Base-by-base conservation (phyloP, 768 basidiomycete genomes). In the Termitomyces eurrhizus region DNA sequence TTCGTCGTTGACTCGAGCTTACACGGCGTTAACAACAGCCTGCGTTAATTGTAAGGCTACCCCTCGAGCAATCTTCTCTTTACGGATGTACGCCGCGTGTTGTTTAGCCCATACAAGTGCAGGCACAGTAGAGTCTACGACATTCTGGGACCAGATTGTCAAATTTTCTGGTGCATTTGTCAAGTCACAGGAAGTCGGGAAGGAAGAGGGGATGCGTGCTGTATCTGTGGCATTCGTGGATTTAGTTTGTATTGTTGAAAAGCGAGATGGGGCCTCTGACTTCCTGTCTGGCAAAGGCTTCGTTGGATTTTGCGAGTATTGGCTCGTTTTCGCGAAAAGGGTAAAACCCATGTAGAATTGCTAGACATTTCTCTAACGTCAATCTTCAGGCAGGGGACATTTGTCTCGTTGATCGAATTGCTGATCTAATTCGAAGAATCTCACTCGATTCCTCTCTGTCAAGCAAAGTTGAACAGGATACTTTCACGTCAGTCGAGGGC, bases 81-180 rank as follows among this genome's bases (percentile, higher is more conserved):
- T 78, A 14, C 77, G 70, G 70, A 80, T 69, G 72, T 88, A 75
- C 70, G 82, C 69, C 67, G 73, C 78, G 62, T 81, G 65, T 59
- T 87, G 72, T 69, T 70, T 78, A 61, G 74, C 73, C 11, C 74
- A 76, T 57, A 82, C 85, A 6, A 77, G 79, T 11, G 68, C 77
- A 29, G 76, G 82, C 35, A 76, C 81, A 41, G 65, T 82, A 32
- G 78, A 82, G 51, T 72, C 85, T 3, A 74, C 75, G 51, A 80
- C 78, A 0, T 88, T 92, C 68, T 91, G 90, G 90, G 85, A 88
- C 51, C 91, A 92, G 66, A 77, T 69, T 32, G 76, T 77, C 59
- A 85, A 81, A 63, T 83, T 77, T 67, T 76, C 77, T 24, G 75
- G 69, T 14, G 69, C 77, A n/a, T 82, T 80, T 56, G 73, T 79